phyloP scores from a whole-genome alignment of 2,329 filamentous ascomycete species.

The Thielaviopsis punctulata region DNA sequence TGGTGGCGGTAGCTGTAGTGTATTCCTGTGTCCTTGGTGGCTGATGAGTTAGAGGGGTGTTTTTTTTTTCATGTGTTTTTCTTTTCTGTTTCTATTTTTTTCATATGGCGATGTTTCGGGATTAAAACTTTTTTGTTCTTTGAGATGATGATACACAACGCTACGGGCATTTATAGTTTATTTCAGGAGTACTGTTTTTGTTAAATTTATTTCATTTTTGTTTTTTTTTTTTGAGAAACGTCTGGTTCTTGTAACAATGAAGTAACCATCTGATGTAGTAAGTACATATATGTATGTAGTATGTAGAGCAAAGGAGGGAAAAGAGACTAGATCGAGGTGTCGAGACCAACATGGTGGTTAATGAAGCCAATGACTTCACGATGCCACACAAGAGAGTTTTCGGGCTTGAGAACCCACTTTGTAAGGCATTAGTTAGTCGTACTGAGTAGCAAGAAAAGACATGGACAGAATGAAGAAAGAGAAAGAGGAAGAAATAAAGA shows the following conservation, averaged over 20 bases:
- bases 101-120: constrained; percentile 7
- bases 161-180: constrained; percentile 11
- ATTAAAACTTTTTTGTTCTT: too few species aligned
- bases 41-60: background rate
- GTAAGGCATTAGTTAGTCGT: background rate
- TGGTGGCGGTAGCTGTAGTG: background rate
- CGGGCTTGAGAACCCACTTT: constrained; percentile 72
- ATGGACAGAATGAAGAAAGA: background rate
- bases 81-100: constrained; percentile 3
- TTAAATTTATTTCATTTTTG: constrained; percentile 6
- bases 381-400: constrained; percentile 87
- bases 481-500: background rate
- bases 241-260: background rate
- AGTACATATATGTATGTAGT: too few species aligned
- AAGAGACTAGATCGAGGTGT: background rate
- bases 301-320: too few species aligned
- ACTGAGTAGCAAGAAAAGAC: too few species aligned
- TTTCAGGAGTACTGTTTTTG: constrained; percentile 10
- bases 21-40: background rate
- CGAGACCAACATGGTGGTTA: constrained; percentile 40
- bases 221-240: constrained; percentile 1
- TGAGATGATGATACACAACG: constrained; percentile 11
- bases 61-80: background rate
- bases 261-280: background rate
- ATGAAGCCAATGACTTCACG: constrained; percentile 67